These are phyloP conservation scores for Cucumis melo DNA, from an alignment of 306 rosid species.

Conservation along the genomic window DNA sequence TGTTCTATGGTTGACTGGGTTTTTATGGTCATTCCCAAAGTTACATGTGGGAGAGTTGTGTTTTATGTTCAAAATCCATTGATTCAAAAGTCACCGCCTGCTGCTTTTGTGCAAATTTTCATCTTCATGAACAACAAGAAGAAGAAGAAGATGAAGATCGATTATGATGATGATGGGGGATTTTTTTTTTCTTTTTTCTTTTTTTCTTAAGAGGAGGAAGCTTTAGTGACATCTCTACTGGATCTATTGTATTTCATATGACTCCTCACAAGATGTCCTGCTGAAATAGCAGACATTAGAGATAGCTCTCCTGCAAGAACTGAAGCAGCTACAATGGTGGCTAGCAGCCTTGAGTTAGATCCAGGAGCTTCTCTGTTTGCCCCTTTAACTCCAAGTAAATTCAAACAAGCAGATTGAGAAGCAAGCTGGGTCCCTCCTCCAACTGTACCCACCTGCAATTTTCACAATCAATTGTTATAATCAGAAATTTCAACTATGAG, in stretches of 20 bases:
- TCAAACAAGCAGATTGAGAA: slow-evolving; percentile 15
- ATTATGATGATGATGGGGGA: too few relatives aligned
- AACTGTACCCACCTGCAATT: slow-evolving; percentile 11
- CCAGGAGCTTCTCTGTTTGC: slow-evolving; percentile 15
- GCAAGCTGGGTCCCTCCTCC: slow-evolving; percentile 17
- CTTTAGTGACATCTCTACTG: slow-evolving; percentile 1
- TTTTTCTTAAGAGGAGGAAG: not conserved
- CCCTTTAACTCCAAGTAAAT: slow-evolving; percentile 11
- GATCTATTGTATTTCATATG: slow-evolving; percentile 20
- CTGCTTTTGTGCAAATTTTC: not conserved
- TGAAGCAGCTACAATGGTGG: slow-evolving; percentile 10
- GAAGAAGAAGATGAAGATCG: not conserved
- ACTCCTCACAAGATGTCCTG: slow-evolving; percentile 12
- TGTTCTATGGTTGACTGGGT: slow-evolving; percentile 4
- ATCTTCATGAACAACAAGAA: not conserved
- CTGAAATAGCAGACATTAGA: slow-evolving; percentile 15
- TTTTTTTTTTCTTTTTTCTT: not conserved
- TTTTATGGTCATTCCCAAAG: not conserved
- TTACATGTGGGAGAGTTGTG: not conserved
- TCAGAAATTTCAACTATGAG: not conserved
- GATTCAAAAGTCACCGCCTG: not conserved
- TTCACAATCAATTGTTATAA: not conserved
- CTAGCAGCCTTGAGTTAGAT: slow-evolving; percentile 12
- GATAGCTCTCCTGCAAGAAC: slow-evolving; percentile 15
- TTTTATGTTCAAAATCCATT: not conserved